Evolutionary conservation across 805 yeast genomes (phyloP).

Genomic region (Kockiozyma suomiensis): DNA sequence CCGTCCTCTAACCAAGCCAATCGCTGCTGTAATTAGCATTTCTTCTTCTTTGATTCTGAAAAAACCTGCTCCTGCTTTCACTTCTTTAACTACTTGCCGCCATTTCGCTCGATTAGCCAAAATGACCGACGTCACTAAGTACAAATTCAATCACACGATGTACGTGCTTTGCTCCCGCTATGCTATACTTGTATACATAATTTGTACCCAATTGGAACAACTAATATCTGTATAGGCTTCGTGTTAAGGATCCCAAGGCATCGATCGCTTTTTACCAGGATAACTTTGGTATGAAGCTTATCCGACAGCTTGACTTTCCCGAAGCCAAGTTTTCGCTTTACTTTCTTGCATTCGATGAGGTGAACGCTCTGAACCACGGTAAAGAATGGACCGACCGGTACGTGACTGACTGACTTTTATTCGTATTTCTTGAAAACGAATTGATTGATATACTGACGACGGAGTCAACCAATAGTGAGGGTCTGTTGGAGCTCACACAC

Average conservation of each 20-base stretch:
- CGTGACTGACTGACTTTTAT: too few species aligned
- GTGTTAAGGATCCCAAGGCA: slow-evolving; percentile 77
- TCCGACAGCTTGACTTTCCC: slow-evolving; percentile 56
- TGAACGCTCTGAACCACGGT: slow-evolving; percentile 46
- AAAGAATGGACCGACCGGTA: slow-evolving; percentile 46
- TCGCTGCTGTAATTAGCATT: not conserved
- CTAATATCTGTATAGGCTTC: slow-evolving; percentile 52
- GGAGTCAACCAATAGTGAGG: slow-evolving; percentile 45
- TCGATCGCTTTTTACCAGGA: slow-evolving; percentile 73
- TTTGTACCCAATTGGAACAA: not conserved
- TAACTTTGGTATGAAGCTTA: slow-evolving; percentile 70
- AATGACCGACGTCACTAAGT: slow-evolving; percentile 35
- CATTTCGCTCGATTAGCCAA: slow-evolving; percentile 19
- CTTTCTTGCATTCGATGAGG: slow-evolving; percentile 62
- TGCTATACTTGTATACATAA: too few species aligned
- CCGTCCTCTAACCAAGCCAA: not conserved
- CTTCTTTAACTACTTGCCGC: not conserved
- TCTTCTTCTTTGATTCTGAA: not conserved
- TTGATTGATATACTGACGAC: not conserved
- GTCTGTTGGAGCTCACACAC: slow-evolving; percentile 83
- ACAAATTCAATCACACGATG: slow-evolving; percentile 54
- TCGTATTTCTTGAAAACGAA: too few species aligned
- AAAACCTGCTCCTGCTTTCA: not conserved
- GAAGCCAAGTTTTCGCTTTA: slow-evolving; percentile 65
- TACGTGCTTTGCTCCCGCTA: slow-evolving; percentile 4